Percentiles rank a stretch among this genome's conserved stretches.
Conservation (phyloP, 371 early-diverging fungal species). For the Mortierella polycephala region DNA sequence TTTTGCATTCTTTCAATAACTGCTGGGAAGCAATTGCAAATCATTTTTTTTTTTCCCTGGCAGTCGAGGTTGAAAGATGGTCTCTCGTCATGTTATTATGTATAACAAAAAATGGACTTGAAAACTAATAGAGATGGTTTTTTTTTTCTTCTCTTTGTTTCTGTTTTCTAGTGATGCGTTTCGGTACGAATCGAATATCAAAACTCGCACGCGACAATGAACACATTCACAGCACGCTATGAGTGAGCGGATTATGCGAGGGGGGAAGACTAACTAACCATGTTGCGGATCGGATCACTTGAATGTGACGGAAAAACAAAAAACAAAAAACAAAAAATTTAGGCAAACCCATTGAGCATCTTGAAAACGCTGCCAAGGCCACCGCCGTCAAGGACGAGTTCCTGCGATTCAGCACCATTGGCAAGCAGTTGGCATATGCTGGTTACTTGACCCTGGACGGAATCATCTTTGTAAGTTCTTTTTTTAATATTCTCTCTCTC, state of each 20-base stretch:
- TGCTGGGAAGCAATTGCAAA: too few relatives aligned
- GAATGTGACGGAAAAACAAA: neutral
- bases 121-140: neutral
- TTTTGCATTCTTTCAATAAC: too few relatives aligned
- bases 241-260: neutral
- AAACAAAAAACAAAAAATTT: slow-evolving; percentile 1
- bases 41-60: too few relatives aligned
- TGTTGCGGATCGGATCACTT: slow-evolving; percentile 6
- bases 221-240: too few relatives aligned
- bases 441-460: slow-evolving; percentile 67
- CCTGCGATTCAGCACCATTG: slow-evolving; percentile 55
- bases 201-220: neutral
- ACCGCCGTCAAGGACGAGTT: slow-evolving; percentile 60
- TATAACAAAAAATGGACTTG: too few relatives aligned
- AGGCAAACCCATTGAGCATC: slow-evolving; percentile 69
- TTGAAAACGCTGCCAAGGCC: slow-evolving; percentile 63
- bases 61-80: too few relatives aligned
- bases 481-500: neutral
- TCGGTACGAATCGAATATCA: slow-evolving; percentile 31
- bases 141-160: neutral
- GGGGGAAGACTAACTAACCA: neutral
- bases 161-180: slow-evolving; percentile 54
- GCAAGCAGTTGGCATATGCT: slow-evolving; percentile 63
- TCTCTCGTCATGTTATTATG: too few relatives aligned
- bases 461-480: slow-evolving; percentile 63